Conservation (phyloP, 2,329 filamentous ascomycete genomes). For the Neurospora sp. region DNA sequence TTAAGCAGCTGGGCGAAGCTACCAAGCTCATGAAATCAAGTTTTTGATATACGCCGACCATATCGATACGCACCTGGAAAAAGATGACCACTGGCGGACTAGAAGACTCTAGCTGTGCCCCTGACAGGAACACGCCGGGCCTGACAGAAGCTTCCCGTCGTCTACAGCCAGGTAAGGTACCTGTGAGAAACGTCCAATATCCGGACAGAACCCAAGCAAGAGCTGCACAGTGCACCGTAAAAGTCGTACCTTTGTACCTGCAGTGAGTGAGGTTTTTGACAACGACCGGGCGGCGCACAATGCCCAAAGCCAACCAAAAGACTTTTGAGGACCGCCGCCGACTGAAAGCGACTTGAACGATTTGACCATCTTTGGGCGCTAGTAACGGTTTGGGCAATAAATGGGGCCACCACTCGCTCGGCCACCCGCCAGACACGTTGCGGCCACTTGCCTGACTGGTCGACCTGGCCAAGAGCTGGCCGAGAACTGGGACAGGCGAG, state of each 20-base stretch:
- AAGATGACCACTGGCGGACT: neutral
- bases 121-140: neutral
- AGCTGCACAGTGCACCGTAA: too few species aligned
- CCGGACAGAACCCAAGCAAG: neutral
- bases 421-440: neutral
- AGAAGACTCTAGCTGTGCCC: neutral
- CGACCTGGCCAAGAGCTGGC: neutral
- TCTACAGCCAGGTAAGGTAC: neutral
- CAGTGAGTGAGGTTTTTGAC: neutral
- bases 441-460: neutral
- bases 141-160: neutral
- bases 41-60: neutral
- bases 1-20: neutral
- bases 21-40: neutral
- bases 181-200: neutral
- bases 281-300: neutral
- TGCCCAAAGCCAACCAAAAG: neutral
- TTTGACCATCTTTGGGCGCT: neutral
- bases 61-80: neutral
- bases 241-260: neutral
- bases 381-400: neutral
- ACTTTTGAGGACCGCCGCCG: neutral
- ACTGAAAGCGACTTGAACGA: neutral
- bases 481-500: neutral
- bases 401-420: neutral